Base-by-base conservation (phyloP, 129 eudicot genomes). In the Pittosporum tobira region DNA sequence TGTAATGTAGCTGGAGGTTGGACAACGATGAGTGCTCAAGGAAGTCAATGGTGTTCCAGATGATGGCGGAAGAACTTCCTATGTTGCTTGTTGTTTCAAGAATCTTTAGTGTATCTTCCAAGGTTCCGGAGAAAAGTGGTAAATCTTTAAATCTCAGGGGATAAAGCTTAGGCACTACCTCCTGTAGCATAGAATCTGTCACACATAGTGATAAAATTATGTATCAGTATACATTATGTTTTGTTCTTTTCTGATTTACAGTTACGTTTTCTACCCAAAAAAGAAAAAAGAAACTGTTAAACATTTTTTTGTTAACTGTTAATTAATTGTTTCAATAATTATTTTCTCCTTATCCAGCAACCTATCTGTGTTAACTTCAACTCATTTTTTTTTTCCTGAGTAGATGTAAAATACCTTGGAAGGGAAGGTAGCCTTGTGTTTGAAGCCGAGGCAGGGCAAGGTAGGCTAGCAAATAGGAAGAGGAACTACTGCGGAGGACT, bases 121-220 rank as follows among this genome's bases (percentile, higher is more conserved):
- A 56, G 14, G 66, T 1, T 18, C 30, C 7, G 1, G 2, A 40
- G 45, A 27, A n/a, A 20, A 60, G 36, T 0, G 78, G 72, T 60
- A 73, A 40, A 66, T 73, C 78, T 27, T 64, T 71, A 59, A 61
- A 71, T 30, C 75, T 34, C 5, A 71, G 51, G 52, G 70, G 75
- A 46, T 63, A 43, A 11, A 53, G 70, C 15, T 71, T 40, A 16
- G 76, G 56, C 7, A 71, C 71, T 2, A 71, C 57, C 63, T 64
- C 59, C 36, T 71, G 61, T 61, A 57, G 10, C 57, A 56, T 42
- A 19, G 42, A 71, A 64, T 64, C 76, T 64, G 43, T 27, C 26
- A 40, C 14, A 38, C 22, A 55, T 19, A 61, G 27, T 23, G 46
- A 18, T 28, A 26, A 44, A 26, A 43, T n/a, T n/a, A n/a, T n/a